These are phyloP conservation scores for Triangularia setosa DNA, from an alignment of 2,329 filamentous ascomycete genomes.

Conservation along the genomic window DNA sequence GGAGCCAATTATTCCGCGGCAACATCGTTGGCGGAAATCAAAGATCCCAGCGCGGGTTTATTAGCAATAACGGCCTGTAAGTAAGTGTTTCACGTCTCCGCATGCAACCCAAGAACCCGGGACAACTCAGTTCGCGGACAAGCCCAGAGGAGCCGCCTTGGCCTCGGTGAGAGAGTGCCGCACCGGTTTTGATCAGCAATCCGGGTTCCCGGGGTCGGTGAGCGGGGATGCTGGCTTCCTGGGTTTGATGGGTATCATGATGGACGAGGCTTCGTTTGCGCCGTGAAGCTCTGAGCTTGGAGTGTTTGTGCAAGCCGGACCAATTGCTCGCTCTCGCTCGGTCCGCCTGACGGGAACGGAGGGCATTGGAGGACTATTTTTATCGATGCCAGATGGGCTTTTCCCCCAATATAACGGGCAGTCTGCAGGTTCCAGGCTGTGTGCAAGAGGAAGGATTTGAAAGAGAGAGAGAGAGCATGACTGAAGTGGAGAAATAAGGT, in stretches of 20 bases:
- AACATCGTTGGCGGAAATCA: neutral
- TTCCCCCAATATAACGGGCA: no score
- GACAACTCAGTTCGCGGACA: neutral
- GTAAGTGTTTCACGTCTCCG: neutral
- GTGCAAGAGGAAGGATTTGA: no score
- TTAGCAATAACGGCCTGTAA: neutral
- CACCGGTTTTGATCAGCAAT: neutral
- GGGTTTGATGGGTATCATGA: neutral
- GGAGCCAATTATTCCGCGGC: constrained; percentile 7
- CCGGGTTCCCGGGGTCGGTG: neutral
- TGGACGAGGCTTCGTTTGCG: neutral
- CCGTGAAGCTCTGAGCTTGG: neutral
- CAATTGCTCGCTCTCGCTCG: no score
- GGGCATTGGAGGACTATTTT: no score
- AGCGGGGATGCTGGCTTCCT: neutral
- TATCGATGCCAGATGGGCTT: no score
- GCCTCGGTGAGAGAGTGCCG: neutral
- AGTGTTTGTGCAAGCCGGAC: no score
- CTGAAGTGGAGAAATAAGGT: neutral
- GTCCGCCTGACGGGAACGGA: no score
- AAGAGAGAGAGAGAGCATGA: no score
- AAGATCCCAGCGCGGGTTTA: neutral
- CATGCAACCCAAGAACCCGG: neutral
- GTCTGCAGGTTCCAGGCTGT: no score
- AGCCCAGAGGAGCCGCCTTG: neutral